Conservation (phyloP, 768 basidiomycete species). For the Tricholoma terreum region DNA sequence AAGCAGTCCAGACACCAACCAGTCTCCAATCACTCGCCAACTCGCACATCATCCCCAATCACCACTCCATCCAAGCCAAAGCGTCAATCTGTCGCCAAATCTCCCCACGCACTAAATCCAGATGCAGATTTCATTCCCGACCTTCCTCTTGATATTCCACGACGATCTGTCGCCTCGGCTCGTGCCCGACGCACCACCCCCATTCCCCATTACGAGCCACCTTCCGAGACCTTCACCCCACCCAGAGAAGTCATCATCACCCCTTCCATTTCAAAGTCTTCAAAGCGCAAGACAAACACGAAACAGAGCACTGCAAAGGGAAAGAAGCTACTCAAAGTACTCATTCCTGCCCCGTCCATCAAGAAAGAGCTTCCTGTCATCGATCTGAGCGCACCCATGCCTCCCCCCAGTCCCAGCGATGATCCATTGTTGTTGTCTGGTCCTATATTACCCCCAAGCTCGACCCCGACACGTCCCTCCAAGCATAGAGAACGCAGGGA, state of each 20-base stretch:
- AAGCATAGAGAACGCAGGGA: slow-evolving; percentile 1
- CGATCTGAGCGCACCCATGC: slow-evolving; percentile 54
- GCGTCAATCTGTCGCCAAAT: slow-evolving; percentile 25
- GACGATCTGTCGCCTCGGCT: slow-evolving; percentile 21
- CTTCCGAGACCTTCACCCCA: slow-evolving; percentile 65
- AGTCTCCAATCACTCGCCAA: slow-evolving; percentile 25
- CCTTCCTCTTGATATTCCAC: slow-evolving; percentile 19
- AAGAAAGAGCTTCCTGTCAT: slow-evolving; percentile 70
- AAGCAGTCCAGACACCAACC: slow-evolving; percentile 36
- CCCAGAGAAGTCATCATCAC: slow-evolving; percentile 58
- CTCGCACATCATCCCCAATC: slow-evolving; percentile 14
- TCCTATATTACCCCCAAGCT: slow-evolving; percentile 28
- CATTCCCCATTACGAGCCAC: slow-evolving; percentile 62
- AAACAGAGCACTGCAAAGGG: slow-evolving; percentile 14
- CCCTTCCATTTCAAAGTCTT: slow-evolving; percentile 36
- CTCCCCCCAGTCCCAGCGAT: slow-evolving; percentile 72
- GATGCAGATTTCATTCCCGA: slow-evolving; percentile 48
- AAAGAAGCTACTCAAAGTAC: slow-evolving; percentile 17
- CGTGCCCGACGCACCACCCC: slow-evolving; percentile 49
- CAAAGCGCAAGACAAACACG: slow-evolving; percentile 28
- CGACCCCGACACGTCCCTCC: slow-evolving; percentile 17
- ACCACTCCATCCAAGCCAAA: slow-evolving; percentile 22
- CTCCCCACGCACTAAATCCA: slow-evolving; percentile 47
- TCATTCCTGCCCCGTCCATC: slow-evolving; percentile 17
- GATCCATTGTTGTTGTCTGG: slow-evolving; percentile 68